phyloP scores from a whole-genome alignment of 495 filamentous ascomycete species.

The Aspergillus carlsbadensis region DNA sequence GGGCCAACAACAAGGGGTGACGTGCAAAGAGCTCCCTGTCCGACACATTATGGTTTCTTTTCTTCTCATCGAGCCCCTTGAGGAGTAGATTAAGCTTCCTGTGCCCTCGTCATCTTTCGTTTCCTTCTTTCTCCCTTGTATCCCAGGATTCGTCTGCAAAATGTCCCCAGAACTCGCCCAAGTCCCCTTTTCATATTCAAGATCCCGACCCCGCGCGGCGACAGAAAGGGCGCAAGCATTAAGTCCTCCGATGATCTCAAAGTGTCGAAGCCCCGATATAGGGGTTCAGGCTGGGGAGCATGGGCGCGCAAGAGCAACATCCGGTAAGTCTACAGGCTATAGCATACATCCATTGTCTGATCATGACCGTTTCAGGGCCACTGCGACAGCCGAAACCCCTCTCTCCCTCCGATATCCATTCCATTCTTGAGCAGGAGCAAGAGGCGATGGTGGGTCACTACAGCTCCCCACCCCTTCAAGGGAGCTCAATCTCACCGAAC shows the following conservation, averaged over 20 bases:
- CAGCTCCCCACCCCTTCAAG: no score
- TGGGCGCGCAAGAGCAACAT: constrained; percentile 57
- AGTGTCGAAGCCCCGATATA: constrained; percentile 30
- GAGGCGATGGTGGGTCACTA: constrained; percentile 76
- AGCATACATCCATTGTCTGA: background rate
- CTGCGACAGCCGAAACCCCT: constrained; percentile 79
- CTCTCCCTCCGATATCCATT: constrained; percentile 82
- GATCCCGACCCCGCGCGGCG: constrained; percentile 45
- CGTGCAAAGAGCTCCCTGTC: constrained; percentile 4
- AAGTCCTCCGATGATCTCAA: constrained; percentile 42
- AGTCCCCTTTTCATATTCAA: constrained; percentile 52
- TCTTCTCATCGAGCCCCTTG: background rate
- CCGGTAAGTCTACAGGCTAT: constrained; percentile 36
- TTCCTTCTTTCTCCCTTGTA: background rate
- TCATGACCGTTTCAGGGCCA: constrained; percentile 45
- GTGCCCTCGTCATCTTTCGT: background rate
- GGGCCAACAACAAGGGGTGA: constrained; percentile 3
- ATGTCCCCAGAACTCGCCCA: constrained; percentile 66
- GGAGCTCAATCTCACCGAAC: background rate
- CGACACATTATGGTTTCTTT: background rate
- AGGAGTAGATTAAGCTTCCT: background rate
- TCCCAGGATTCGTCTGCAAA: background rate
- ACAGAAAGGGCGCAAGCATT: constrained; percentile 52
- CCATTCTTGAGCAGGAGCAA: constrained; percentile 88
- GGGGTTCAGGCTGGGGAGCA: constrained; percentile 45